Evolutionary conservation across 257 asterid species (phyloP), one percentile per base, ranked within the genome.

Genomic region (Verbena officinalis): DNA sequence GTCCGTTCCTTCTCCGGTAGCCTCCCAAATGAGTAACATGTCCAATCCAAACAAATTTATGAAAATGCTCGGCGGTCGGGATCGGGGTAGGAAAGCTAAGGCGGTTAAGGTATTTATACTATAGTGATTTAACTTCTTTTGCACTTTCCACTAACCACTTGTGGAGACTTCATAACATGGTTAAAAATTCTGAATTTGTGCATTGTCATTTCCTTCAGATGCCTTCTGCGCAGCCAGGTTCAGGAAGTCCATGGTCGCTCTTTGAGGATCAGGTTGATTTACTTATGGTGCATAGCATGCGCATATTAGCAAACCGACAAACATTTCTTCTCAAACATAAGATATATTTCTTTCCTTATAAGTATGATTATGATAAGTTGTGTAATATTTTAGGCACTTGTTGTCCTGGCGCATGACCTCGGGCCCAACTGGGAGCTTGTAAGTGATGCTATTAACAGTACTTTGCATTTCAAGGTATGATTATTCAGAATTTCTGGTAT

Each of bases 401-500:
- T 88, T 72, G 99, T 94, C 74, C 81, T 94, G 71, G 99, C 81
- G 67, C 99, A 94, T 79, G 99, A 94, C 76, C 80, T 90, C 62
- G 99, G 99, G 65, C 96, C 95, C 39, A 90, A 94, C 67, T 94
- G 99, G 99, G 97, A 90, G 87, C 96, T 94, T 43, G 90, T 94
- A 30, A 83, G 96, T 77, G 99, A 94, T 77, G 97, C 95, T 69
- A 75, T 94, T 66, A 94, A 90, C 84, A 83, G 89, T 66, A 77
- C 96, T 36, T 70, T 88, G 85, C 95, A 76, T 52, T 93, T 94
- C 81, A 91, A 95, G 98, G 99, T 95, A 74, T 57, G 81, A 23
- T 49, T 40, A 59, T 44, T 53, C 42, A n/a, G 49, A 42, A 52
- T n/a, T 34, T 64, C 44, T 48, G 34, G 2, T 50, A 33, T 30